These are phyloP conservation scores for Fusarium staphyleae DNA, from an alignment of 2,329 filamentous ascomycete species.

Conservation along the genomic window DNA sequence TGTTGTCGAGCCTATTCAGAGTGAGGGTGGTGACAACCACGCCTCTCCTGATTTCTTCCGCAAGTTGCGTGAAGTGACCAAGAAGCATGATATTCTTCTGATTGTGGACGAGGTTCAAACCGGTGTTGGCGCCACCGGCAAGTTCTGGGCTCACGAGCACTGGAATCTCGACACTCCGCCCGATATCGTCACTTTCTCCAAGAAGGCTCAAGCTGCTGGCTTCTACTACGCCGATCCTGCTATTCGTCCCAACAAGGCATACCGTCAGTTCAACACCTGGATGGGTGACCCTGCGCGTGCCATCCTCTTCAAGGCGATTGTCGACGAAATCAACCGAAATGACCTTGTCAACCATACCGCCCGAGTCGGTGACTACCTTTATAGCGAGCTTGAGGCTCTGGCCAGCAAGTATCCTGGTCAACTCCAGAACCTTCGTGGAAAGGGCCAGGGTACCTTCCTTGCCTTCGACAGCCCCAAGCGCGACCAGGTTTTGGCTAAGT, in stretches of 20 bases:
- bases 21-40: constrained; percentile 94
- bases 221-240: constrained; percentile 88
- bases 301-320: constrained; percentile 85
- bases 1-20: constrained; percentile 89
- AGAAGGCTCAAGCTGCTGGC: constrained; percentile 93
- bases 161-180: constrained; percentile 82
- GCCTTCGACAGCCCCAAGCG: constrained; percentile 85
- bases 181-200: constrained; percentile 94
- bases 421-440: constrained; percentile 84
- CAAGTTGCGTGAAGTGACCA: constrained; percentile 79
- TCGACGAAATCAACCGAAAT: constrained; percentile 78
- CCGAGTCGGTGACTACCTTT: constrained; percentile 80
- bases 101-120: constrained; percentile 97
- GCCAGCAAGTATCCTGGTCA: constrained; percentile 75
- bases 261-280: constrained; percentile 97
- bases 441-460: constrained; percentile 90
- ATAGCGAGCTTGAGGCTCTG: constrained; percentile 70
- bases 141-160: constrained; percentile 97
- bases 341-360: constrained; percentile 84
- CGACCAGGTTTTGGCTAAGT: constrained; percentile 79
- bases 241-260: constrained; percentile 88
- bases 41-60: constrained; percentile 88
- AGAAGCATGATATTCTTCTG: constrained; percentile 78
- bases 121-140: constrained; percentile 88
- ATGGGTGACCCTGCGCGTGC: constrained; percentile 91